phyloP scores from a whole-genome alignment of 371 early-diverging fungal species.

The Circinella minor region DNA sequence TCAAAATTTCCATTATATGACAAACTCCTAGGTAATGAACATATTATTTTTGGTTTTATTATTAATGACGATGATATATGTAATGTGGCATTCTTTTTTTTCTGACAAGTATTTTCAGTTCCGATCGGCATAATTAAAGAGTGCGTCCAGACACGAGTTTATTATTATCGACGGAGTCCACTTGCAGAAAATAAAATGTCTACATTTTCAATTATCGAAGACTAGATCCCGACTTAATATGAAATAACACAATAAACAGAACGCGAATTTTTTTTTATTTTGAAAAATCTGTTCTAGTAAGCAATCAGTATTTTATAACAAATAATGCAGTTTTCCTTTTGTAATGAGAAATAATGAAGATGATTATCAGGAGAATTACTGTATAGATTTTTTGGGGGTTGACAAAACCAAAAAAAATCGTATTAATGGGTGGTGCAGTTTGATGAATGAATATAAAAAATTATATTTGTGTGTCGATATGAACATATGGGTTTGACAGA shows the following conservation, averaged over 20 bases:
- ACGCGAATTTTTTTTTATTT: too few species aligned
- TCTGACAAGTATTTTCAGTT: constrained; percentile 4
- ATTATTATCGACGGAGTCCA: not conserved
- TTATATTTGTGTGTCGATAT: not conserved
- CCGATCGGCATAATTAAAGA: constrained; percentile 3
- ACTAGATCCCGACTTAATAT: not conserved
- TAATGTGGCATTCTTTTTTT: not conserved
- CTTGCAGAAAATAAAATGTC: not conserved
- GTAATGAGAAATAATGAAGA: too few species aligned
- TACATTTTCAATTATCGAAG: not conserved
- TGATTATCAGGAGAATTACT: too few species aligned
- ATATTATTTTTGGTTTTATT: not conserved
- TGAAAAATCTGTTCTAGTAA: too few species aligned
- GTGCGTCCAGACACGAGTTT: constrained; percentile 1
- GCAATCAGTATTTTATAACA: too few species aligned
- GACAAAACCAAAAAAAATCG: too few species aligned
- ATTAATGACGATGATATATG: not conserved
- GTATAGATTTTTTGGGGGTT: too few species aligned
- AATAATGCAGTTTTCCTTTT: too few species aligned
- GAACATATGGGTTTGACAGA: constrained; percentile 18
- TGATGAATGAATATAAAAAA: too few species aligned
- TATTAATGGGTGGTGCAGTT: too few species aligned
- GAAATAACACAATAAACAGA: too few species aligned
- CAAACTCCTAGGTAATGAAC: constrained; percentile 1
- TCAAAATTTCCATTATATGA: too few species aligned